phyloP scores from a whole-genome alignment of 1,139 yeast species.

The Schwanniomyces etchellsii region DNA sequence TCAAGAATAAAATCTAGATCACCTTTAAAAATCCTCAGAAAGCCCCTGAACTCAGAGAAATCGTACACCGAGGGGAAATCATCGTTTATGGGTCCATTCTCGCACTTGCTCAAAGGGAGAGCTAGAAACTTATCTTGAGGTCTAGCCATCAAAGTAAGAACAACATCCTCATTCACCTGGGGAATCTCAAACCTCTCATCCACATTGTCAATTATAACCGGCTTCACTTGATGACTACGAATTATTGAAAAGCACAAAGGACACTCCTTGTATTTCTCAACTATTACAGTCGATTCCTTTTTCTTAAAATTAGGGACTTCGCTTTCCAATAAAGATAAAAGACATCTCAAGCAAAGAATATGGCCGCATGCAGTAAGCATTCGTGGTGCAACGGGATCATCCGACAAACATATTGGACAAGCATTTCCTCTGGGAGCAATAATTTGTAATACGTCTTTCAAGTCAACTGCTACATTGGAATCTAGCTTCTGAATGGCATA shows the following conservation, averaged over 20 bases:
- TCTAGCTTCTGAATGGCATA: constrained; percentile 56
- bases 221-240: constrained; percentile 53
- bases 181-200: constrained; percentile 63
- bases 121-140: constrained; percentile 58
- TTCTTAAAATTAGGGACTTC: constrained; percentile 40
- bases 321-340: constrained; percentile 64
- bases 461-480: constrained; percentile 70
- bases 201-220: constrained; percentile 56
- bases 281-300: constrained; percentile 30
- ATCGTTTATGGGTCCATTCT: constrained; percentile 10
- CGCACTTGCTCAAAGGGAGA: constrained; percentile 45
- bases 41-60: constrained; percentile 19
- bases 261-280: constrained; percentile 63
- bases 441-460: constrained; percentile 61
- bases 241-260: constrained; percentile 78
- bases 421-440: constrained; percentile 67
- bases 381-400: constrained; percentile 83
- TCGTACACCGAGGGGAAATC: constrained; percentile 21
- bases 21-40: constrained; percentile 60
- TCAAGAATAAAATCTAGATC: constrained; percentile 46
- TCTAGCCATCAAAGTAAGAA: constrained; percentile 67
- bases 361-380: constrained; percentile 93
- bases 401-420: constrained; percentile 90
- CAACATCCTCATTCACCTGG: constrained; percentile 51
- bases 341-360: constrained; percentile 77